Percentiles rank a stretch among this genome's conserved stretches.
These are phyloP conservation scores for Kokia cookei DNA, from an alignment of 441 rosid genomes.

Conservation along the genomic window DNA sequence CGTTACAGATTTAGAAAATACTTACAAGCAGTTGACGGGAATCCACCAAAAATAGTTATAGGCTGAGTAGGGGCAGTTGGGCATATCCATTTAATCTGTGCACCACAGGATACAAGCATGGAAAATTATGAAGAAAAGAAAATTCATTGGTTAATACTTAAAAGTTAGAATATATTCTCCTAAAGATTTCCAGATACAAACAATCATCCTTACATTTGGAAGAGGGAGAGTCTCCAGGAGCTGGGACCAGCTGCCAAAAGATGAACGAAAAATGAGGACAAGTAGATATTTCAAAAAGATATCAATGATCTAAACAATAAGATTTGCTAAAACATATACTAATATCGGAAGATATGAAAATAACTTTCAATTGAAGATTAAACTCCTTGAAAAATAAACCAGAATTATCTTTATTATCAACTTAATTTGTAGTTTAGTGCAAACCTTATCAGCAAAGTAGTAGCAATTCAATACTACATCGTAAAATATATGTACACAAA, in stretches of 20 bases:
- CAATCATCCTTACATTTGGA: conserved; percentile 56
- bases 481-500: neutral
- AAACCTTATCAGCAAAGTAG: neutral
- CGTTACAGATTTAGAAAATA: neutral
- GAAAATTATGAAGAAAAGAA: conserved; percentile 2
- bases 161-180: neutral
- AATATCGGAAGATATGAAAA: neutral
- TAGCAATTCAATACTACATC: neutral
- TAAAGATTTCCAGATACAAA: neutral
- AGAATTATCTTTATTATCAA: neutral
- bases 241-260: conserved; percentile 89
- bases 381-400: neutral
- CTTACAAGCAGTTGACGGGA: conserved; percentile 93
- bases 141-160: neutral
- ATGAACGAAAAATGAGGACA: conserved; percentile 7
- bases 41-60: conserved; percentile 74
- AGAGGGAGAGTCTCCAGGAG: conserved; percentile 80
- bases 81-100: conserved; percentile 95
- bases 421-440: neutral
- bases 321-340: neutral
- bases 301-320: neutral
- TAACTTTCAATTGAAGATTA: neutral
- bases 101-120: conserved; percentile 9
- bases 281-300: neutral
- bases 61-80: conserved; percentile 96